These are phyloP conservation scores for Metarhizium sp. DNA, from an alignment of 2,329 filamentous ascomycete species.

Conservation along the genomic window DNA sequence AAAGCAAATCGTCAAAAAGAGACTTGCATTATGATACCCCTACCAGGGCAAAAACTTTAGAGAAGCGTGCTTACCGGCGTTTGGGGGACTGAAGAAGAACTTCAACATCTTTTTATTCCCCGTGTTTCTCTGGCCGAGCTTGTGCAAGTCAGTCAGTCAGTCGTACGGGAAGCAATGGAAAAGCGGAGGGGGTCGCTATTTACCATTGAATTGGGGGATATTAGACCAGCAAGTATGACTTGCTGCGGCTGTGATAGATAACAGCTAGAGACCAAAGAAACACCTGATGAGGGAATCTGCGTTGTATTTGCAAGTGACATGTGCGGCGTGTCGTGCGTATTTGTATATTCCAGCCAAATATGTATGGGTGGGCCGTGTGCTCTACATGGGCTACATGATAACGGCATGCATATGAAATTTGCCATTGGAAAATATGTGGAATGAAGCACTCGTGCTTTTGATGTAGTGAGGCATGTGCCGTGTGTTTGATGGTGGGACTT, in stretches of 20 bases:
- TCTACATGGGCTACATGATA: no score
- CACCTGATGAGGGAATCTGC: not conserved
- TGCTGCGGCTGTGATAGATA: conserved; percentile 3
- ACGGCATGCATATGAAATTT: no score
- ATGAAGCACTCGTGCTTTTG: no score
- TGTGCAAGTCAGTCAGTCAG: conserved; percentile 24
- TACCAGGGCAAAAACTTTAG: conserved; percentile 24
- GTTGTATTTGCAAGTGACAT: not conserved
- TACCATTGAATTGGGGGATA: not conserved
- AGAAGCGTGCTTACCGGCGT: conserved; percentile 26
- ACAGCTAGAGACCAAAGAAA: conserved; percentile 7
- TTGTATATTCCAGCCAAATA: not conserved
- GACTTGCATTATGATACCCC: conserved; percentile 30
- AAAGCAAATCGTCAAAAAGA: conserved; percentile 19
- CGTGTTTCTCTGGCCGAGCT: conserved; percentile 30
- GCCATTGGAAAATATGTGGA: no score
- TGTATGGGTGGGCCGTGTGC: no score
- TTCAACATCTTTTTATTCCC: conserved; percentile 39
- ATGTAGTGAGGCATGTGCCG: no score
- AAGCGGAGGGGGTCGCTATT: not conserved
- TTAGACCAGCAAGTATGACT: not conserved
- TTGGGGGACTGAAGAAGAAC: conserved; percentile 34
- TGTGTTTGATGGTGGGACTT: no score
- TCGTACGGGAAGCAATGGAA: conserved; percentile 4
- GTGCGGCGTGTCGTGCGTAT: not conserved